Base-by-base conservation (phyloP, 1,139 yeast genomes). In the Yamadazyma dendronema region DNA sequence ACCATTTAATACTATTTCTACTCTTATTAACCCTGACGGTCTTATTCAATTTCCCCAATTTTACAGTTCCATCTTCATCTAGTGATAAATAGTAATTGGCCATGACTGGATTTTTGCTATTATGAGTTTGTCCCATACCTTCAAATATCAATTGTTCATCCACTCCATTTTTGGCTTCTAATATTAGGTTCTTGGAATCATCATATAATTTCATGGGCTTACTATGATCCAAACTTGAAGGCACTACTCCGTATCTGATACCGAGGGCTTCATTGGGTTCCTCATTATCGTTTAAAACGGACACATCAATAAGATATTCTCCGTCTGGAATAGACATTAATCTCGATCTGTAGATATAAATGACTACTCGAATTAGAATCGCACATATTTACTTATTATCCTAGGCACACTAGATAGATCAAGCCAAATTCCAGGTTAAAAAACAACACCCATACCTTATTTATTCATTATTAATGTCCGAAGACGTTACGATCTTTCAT, bases 291-390 rank as follows among this genome's bases (percentile, higher is more conserved):
- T 52, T 39, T 13, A 67, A 50, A n/a, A 51, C 57, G 27, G 61
- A 52, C 27, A 69, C 47, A 42, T 70, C 75, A 32, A 71, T 59
- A 29, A 67, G 74, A 45, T 71, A 71, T 44, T 71, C 77, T 12
- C 77, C 77, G 50, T 71, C 74, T 9, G 68, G 64, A 31, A 66
- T 47, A 22, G 42, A 39, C 46, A 41, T 41, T 10, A 17, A 14
- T 13, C n/a, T n/a, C 17, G 11, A 17, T 34, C 17, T 33, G 17
- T 27, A 19, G n/a, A 10, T 28, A 32, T 7, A 21, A 21, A 21
- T 21, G 10, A 21, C 17, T 19, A 15, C 16, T 27, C 36, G 22
- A 7, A 16, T 22, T 35, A n/a, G 13, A 22, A 13, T 22, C n/a
- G n/a, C n/a, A n/a, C n/a, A n/a, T n/a, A n/a, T n/a, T n/a, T n/a